These are phyloP conservation scores for Didymella lethalis DNA, from an alignment of 2,329 filamentous ascomycete genomes.

Conservation along the genomic window DNA sequence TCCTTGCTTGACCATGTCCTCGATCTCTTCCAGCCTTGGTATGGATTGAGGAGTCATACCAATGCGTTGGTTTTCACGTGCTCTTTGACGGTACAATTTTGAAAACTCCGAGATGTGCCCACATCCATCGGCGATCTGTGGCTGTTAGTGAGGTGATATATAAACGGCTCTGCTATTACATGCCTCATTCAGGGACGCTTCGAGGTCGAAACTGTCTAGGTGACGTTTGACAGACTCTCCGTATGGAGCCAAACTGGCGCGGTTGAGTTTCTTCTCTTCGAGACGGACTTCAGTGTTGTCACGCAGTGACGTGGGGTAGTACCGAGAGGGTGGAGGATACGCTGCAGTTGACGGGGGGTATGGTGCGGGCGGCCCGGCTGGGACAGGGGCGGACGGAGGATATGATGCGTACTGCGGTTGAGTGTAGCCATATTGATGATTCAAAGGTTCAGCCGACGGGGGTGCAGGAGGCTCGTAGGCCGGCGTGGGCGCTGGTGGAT, in stretches of 20 bases:
- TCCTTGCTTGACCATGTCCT: constrained; percentile 60
- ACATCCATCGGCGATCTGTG: constrained; percentile 56
- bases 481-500: constrained; percentile 46
- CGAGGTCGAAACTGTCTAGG: constrained; percentile 68
- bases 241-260: constrained; percentile 46
- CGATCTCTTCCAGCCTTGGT: constrained; percentile 59
- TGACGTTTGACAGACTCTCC: constrained; percentile 68
- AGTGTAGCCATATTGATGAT: constrained; percentile 52
- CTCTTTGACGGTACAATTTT: constrained; percentile 58
- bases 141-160: constrained; percentile 21
- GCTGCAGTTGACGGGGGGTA: constrained; percentile 54
- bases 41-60: constrained; percentile 58
- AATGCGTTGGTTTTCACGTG: constrained; percentile 60
- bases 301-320: constrained; percentile 50
- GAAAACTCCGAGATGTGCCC: constrained; percentile 59
- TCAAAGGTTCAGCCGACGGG: constrained; percentile 50
- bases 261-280: constrained; percentile 50
- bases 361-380: constrained; percentile 46
- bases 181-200: constrained; percentile 60
- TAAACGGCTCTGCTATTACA: constrained; percentile 18
- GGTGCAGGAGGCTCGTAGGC: constrained; percentile 48
- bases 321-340: constrained; percentile 52
- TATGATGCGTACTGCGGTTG: constrained; percentile 54
- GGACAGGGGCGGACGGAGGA: constrained; percentile 49
- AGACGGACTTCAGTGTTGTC: constrained; percentile 45